Base-by-base conservation (phyloP, 441 rosid genomes). In the Mallotus japonicus region DNA sequence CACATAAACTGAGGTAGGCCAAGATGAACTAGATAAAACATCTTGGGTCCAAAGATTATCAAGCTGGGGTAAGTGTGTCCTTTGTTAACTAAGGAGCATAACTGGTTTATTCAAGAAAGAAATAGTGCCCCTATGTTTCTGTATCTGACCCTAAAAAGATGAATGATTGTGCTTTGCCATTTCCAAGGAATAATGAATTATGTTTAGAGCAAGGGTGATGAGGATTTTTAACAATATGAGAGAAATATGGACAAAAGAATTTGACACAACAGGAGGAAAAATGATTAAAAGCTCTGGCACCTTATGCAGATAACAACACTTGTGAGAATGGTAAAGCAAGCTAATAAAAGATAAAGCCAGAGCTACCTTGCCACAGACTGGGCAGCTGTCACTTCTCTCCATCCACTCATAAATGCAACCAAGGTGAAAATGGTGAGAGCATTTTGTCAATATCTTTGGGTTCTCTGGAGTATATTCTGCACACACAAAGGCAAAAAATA, bases 371-470 rank as follows among this genome's bases (percentile, higher is more conserved):
- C 84, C 87, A 76, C 99, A 95, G 62, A 92, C 94, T 0, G 97
- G 96, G 80, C 99, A 95, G 59, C 89, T 87, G 65, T 95, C 99
- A 79, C 97, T 95, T 87, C 99, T 89, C 83, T 95, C 99, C 92
- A 88, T 82, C 99, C 99, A 95, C 85, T 95, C 99, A 61, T 91
- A 88, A 77, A 95, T 95, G 90, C 99, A 95, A 8, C 95, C 95
- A 20, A 95, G 91, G 81, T 95, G 99, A 82, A 91, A 95, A 87
- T 91, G 93, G 81, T 95, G 99, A 75, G 89, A 89, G 19, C 99
- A 95, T 76, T 92, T 86, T 54, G 97, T 85, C 76, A 80, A n/a
- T 77, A 95, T 88, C 83, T 90, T 92, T 1, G 99, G 99, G 75
- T 95, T 95, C 77, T 89, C 95, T 7, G 67, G 65, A 78, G 92